Base-by-base conservation (phyloP, 2,329 filamentous ascomycete species). In the Aureobasidium sp. region DNA sequence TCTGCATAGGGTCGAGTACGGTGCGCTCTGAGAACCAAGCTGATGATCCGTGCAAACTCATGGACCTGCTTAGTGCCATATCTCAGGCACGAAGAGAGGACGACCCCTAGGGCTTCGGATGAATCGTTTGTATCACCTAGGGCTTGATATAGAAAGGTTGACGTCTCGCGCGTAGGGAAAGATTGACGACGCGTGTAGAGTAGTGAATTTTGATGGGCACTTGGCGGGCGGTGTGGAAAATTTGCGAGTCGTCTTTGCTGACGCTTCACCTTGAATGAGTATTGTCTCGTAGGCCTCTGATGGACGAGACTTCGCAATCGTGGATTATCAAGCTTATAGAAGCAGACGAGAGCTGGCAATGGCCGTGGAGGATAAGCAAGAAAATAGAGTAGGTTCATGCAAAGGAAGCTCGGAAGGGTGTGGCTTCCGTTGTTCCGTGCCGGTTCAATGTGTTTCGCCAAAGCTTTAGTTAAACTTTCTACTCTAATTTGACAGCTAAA, bases 401-500 rank as follows among this genome's bases (percentile, higher is more conserved):
- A 49, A 36, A 17, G 8, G 8, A 17, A n/a, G 8, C 22, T 17
- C 9, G 47, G 47, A 34, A 31, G 7, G 36, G 51, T 36, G 36
- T 53, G 25, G 51, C 51, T 42, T n/a, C 9, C 25, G 51, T 31
- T 29, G 51, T 31, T 31, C 37, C 34, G 31, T 14, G 17, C 34
- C 49, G 34, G 14, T 9, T 3, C 22, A 25, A 15, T 7, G 9
- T 20, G 14, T 22, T 29, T 55, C 29, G 51, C 17, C 37, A 31
- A 55, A 42, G 22, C 29, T 14, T 36, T 55, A 22, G 51, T 55
- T 55, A 55, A 20, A 55, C 51, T 55, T 55, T 53, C 49, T 53
- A 41, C 49, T 53, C 49, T 53, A 53, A 53, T 36, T 29, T 41
- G 22, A 55, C 37, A 42, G 51, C 51, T 52, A 55, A 55, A 55